Evolutionary conservation across 345 rosid species (phyloP), one percentile per base, ranked within the genome.

Genomic region (Pistacia atlantica): DNA sequence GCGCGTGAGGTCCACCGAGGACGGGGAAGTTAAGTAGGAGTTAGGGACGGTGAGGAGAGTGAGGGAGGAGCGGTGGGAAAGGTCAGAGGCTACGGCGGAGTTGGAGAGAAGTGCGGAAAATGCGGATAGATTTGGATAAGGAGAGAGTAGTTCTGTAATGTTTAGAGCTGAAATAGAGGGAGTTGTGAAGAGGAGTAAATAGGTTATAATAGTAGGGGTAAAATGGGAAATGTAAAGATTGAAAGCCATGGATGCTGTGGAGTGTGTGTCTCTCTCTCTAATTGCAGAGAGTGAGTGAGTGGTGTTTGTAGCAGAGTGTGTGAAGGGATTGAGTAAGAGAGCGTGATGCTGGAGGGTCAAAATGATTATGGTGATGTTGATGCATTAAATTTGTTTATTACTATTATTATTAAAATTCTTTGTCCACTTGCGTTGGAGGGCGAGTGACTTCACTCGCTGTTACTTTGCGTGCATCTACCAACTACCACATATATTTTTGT

Each of bases 1-100:
- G 88, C 89, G 92, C 78, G 93, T 90, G 90, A 85, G 71, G 48
- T 84, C 91, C 1, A 75, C 68, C 61, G 83, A 71, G 52, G 92
- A 73, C 46, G 94, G 56, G 60, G 80, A 42, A 10, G 79, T 64
- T 61, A 96, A 86, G 76, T 76, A 87, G 5, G 89, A 67, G 78
- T 96, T 90, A 11, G 98, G 93, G 59, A 96, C 95, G 65, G 91
- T 97, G 67, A 96, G 89, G 78, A 96, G 79, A 2, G 98, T 93
- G 64, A 96, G 71, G n/a, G 94, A 82, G 78, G 89, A 81, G 45
- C 92, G 92, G 73, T 80, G 83, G 45, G 90, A 70, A 65, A 96
- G 86, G 52, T 93, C 93, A 2, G 85, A 62, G 17, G 87, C 79
- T 60, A 93, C 83, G 75, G 87, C 80, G 49, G 84, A 81, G 76